phyloP scores from a whole-genome alignment of 805 yeast genomes.

The Ogataea sp. region DNA sequence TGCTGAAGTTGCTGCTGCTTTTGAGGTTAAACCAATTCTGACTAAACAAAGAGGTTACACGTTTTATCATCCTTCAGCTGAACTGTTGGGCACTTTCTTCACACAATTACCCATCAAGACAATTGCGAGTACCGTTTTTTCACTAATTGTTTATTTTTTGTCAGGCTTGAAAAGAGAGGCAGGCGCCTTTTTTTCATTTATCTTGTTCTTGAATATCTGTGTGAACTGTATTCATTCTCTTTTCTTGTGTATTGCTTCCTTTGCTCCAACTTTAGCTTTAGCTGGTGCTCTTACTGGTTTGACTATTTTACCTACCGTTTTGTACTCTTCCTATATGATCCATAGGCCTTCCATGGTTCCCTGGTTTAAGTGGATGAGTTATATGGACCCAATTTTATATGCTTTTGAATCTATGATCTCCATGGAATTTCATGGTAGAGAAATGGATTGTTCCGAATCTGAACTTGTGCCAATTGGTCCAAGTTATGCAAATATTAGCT shows the following conservation, averaged over 20 bases:
- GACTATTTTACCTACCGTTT: conserved; percentile 37
- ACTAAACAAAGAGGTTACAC: conserved; percentile 59
- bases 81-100: conserved; percentile 47
- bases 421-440: conserved; percentile 47
- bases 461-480: conserved; percentile 47
- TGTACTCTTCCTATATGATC: conserved; percentile 59
- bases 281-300: conserved; percentile 59
- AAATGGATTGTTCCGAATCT: conserved; percentile 36
- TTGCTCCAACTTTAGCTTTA: conserved; percentile 36
- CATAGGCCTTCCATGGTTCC: conserved; percentile 52
- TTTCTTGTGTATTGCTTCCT: conserved; percentile 47
- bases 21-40: conserved; percentile 53
- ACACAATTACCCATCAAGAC: conserved; percentile 52
- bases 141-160: conserved; percentile 42
- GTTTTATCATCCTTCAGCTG: conserved; percentile 58
- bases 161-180: conserved; percentile 42
- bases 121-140: conserved; percentile 38
- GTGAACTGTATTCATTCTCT: conserved; percentile 41
- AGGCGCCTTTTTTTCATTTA: conserved; percentile 45
- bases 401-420: conserved; percentile 49
- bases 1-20: conserved; percentile 52
- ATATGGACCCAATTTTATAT: conserved; percentile 39
- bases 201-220: conserved; percentile 29
- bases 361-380: conserved; percentile 54
- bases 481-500: conserved; percentile 35